Base-by-base conservation (phyloP, 371 early-diverging fungal genomes). In the Lichtheimia ramosa region DNA sequence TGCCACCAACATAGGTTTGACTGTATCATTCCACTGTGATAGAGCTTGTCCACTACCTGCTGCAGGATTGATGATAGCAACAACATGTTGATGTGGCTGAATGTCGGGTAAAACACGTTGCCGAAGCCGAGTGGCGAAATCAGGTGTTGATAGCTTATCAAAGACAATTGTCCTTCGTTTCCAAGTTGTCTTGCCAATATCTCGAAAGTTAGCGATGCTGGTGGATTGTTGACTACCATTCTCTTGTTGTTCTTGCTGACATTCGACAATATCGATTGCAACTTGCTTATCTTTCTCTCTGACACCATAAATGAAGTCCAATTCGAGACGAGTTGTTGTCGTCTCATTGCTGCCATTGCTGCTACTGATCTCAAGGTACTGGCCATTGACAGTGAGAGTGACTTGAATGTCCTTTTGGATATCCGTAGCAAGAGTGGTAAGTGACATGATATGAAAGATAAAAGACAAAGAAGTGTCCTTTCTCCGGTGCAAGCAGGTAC, bases 41-140 rank as follows among this genome's bases (percentile, higher is more conserved):
- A 12, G 21, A 5, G 58, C 67, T 41, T 57, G 51, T 3, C 63
- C 62, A 4, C 13, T 20, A 28, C 71, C 71, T n/a, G 71, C 61
- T 12, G 53, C 62, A 18, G 71, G 71, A 34, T 71, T 69, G 27
- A 69, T 34, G 15, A 69, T 42, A 6, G 56, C 63, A 48, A 53
- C 51, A 3, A 63, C 58, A 8, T 56, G 57, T n/a, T 54, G 56
- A n/a, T 24, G 39, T 34, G 13, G 13, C 2, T 6, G 10, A 34
- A 34, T 10, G 16, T 54, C 28, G 3, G 41, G 50, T n/a, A 24
- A n/a, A 21, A 41, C 41, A 18, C 50, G 57, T 39, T 41, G 21
- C 20, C 53, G 51, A 16, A 63, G 41, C 25, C 43, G 25, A 20
- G 20, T 51, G 6, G 49, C 48, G 56, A 62, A 62, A 12, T 43